Conservation (phyloP, 2,329 filamentous ascomycete species). For the Colletotrichum euphorbiae region DNA sequence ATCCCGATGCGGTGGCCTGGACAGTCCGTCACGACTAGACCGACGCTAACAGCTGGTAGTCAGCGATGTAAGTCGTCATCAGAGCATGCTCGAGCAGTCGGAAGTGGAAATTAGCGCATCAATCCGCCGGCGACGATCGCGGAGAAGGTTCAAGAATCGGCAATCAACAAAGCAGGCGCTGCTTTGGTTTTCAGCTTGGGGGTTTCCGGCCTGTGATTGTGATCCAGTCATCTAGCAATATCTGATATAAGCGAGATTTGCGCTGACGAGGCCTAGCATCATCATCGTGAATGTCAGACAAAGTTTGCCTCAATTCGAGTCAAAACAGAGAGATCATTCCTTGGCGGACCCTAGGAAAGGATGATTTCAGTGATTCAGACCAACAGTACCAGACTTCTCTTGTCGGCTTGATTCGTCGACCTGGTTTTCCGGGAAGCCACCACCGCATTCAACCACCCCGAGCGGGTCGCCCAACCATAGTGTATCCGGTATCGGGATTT, state of each 20-base stretch:
- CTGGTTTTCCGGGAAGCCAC: too few species aligned
- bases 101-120: constrained; percentile 10
- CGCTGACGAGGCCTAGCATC: background rate
- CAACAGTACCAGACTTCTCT: too few species aligned
- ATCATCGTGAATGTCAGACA: too few species aligned
- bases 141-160: background rate
- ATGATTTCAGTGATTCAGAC: too few species aligned
- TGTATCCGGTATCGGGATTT: too few species aligned
- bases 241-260: background rate
- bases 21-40: constrained; percentile 3
- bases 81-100: background rate
- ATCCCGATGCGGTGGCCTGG: constrained; percentile 9
- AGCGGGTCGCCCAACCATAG: too few species aligned
- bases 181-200: background rate
- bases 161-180: background rate
- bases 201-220: background rate
- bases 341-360: too few species aligned
- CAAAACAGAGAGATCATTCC: too few species aligned
- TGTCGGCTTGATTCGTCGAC: too few species aligned
- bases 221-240: background rate
- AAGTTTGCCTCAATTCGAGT: too few species aligned
- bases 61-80: constrained; percentile 23
- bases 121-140: background rate
- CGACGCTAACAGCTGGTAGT: constrained; percentile 7
- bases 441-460: too few species aligned